Conservation (phyloP, 1,139 yeast genomes). For the Geotrichum reessii region DNA sequence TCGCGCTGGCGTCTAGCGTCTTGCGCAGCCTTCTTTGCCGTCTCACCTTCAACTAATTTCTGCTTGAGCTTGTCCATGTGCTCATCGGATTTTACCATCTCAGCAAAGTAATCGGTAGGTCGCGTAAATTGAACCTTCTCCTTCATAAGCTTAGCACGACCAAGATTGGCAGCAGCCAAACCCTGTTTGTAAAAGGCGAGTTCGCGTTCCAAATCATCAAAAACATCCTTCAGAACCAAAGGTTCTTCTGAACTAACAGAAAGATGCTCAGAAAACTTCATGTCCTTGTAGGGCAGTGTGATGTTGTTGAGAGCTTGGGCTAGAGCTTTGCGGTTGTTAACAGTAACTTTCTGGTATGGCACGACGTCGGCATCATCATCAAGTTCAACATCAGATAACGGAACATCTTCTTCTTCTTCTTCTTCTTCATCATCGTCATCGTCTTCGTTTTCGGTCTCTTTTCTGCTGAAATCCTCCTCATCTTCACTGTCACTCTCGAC, state of each 20-base stretch:
- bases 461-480: slow-evolving; percentile 22
- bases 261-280: slow-evolving; percentile 80
- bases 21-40: slow-evolving; percentile 84
- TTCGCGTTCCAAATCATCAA: slow-evolving; percentile 90
- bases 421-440: slow-evolving; percentile 33
- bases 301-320: slow-evolving; percentile 33
- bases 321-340: slow-evolving; percentile 41
- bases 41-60: slow-evolving; percentile 78
- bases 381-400: slow-evolving; percentile 52
- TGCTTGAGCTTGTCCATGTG: slow-evolving; percentile 92
- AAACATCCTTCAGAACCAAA: slow-evolving; percentile 75
- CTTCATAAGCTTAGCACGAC: slow-evolving; percentile 57
- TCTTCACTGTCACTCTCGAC: slow-evolving; percentile 19
- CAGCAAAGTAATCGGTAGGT: slow-evolving; percentile 95
- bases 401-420: slow-evolving; percentile 49
- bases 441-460: slow-evolving; percentile 28
- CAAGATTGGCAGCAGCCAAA: slow-evolving; percentile 72
- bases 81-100: slow-evolving; percentile 96
- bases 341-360: slow-evolving; percentile 81
- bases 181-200: slow-evolving; percentile 88
- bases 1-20: slow-evolving; percentile 94
- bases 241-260: slow-evolving; percentile 56
- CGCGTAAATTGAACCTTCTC: slow-evolving; percentile 82
- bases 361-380: slow-evolving; percentile 82
- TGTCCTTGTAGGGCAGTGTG: slow-evolving; percentile 40